phyloP scores from a whole-genome alignment of 2,329 filamentous ascomycete species.

The Allantophomopsis lycopodina region DNA sequence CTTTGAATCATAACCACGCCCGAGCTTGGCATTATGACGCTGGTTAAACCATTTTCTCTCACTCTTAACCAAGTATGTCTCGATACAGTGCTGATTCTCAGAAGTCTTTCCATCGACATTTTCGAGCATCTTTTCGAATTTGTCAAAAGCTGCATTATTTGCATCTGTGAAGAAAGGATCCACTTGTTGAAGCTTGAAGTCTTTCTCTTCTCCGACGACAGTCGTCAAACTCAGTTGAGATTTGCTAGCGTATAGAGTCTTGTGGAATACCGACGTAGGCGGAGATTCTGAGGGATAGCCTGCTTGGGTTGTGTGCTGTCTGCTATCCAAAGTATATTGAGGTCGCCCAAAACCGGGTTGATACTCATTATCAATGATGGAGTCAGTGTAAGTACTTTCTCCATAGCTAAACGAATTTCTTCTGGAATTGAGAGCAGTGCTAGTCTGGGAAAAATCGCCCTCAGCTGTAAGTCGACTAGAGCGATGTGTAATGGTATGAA shows the following conservation, averaged over 20 bases:
- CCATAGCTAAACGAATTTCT: no score
- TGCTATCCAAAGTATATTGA: no score
- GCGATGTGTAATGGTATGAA: no score
- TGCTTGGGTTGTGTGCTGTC: no score
- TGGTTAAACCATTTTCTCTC: conserved; percentile 54
- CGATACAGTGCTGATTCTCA: conserved; percentile 44
- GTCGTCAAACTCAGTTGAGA: conserved; percentile 25
- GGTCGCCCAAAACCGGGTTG: no score
- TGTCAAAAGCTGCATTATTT: conserved; percentile 43
- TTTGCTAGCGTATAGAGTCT: conserved; percentile 34
- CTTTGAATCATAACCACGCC: conserved; percentile 9
- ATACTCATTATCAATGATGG: no score
- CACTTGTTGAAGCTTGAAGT: conserved; percentile 50
- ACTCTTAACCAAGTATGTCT: conserved; percentile 47
- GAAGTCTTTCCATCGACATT: conserved; percentile 39
- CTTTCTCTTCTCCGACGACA: conserved; percentile 39
- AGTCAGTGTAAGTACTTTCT: no score
- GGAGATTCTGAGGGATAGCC: no score
- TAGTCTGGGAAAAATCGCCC: no score
- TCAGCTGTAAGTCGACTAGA: no score
- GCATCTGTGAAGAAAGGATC: conserved; percentile 55
- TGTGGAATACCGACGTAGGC: conserved; percentile 14
- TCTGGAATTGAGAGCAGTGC: no score
- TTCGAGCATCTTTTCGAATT: conserved; percentile 42
- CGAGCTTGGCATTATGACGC: conserved; percentile 43